phyloP scores from a whole-genome alignment of 1,139 yeast genomes.

The Blastobotrys persicus region DNA sequence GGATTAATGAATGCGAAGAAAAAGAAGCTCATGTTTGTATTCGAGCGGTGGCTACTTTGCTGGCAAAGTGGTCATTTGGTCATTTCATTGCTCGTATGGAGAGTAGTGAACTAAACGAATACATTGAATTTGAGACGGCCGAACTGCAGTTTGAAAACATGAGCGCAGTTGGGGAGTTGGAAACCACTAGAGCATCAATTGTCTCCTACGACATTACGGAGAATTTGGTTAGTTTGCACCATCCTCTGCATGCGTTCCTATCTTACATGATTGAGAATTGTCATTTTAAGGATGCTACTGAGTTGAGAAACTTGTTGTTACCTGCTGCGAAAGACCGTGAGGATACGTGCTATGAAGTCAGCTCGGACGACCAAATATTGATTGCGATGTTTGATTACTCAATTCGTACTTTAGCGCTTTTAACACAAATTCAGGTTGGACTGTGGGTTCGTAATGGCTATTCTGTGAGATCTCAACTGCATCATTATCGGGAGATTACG shows the following conservation, averaged over 20 bases:
- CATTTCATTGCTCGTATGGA: constrained; percentile 18
- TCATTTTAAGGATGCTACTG: constrained; percentile 33
- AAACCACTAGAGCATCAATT: constrained; percentile 23
- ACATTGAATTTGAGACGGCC: constrained; percentile 18
- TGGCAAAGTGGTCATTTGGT: constrained; percentile 35
- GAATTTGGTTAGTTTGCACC: constrained; percentile 66
- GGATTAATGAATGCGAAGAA: constrained; percentile 29
- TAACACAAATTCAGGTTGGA: constrained; percentile 74
- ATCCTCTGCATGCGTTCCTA: constrained; percentile 73
- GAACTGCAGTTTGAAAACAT: constrained; percentile 12
- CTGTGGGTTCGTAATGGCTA: constrained; percentile 90
- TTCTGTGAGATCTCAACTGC: constrained; percentile 74
- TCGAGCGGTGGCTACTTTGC: constrained; percentile 26
- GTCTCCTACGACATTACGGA: constrained; percentile 44
- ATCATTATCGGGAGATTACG: constrained; percentile 76
- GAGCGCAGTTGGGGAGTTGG: constrained; percentile 15
- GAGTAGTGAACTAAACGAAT: constrained; percentile 21
- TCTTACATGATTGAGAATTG: constrained; percentile 66
- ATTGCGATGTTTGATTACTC: constrained; percentile 66
- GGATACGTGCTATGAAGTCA: constrained; percentile 9
- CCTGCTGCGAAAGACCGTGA: constrained; percentile 18
- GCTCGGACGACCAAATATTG: constrained; percentile 20
- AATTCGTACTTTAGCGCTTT: constrained; percentile 66
- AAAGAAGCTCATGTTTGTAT: constrained; percentile 26
- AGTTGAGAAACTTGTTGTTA: constrained; percentile 31